These are phyloP conservation scores for Sphagnum magellanicum DNA, from an alignment of 228 moss, liverwort and hornwort genomes.

Conservation along the genomic window DNA sequence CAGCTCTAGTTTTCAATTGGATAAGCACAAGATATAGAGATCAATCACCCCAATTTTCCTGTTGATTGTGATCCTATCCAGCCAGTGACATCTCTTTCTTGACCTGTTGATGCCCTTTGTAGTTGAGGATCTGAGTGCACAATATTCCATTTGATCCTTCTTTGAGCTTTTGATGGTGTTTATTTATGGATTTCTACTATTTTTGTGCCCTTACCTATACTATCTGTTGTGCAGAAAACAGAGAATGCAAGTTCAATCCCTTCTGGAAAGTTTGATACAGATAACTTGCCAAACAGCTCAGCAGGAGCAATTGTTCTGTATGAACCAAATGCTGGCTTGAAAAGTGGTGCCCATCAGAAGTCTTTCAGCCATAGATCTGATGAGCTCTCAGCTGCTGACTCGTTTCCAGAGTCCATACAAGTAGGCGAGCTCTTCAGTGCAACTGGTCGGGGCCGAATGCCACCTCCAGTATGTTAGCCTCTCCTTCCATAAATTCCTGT, in stretches of 20 bases:
- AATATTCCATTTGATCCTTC: too few species aligned
- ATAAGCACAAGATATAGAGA: too few species aligned
- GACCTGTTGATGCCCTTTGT: too few species aligned
- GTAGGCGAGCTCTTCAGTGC: slow-evolving; percentile 96
- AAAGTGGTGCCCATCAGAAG: slow-evolving; percentile 66
- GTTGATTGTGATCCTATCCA: too few species aligned
- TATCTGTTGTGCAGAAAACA: slow-evolving; percentile 45
- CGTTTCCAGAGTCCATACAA: slow-evolving; percentile 87
- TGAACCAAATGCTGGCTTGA: slow-evolving; percentile 49
- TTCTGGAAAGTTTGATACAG: slow-evolving; percentile 73
- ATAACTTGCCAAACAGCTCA: slow-evolving; percentile 43
- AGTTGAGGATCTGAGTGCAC: too few species aligned
- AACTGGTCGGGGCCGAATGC: slow-evolving; percentile 82
- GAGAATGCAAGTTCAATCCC: slow-evolving; percentile 70
- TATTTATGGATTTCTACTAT: too few species aligned
- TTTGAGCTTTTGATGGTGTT: too few species aligned
- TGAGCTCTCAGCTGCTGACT: slow-evolving; percentile 57
- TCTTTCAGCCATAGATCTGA: slow-evolving; percentile 83
- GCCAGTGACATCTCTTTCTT: too few species aligned
- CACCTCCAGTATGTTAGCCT: slow-evolving; percentile 47
- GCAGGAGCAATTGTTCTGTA: slow-evolving; percentile 58
- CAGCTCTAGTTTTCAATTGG: too few species aligned
- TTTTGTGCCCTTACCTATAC: neutral
- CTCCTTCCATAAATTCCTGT: too few species aligned
- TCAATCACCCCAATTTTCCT: too few species aligned